Evolutionary conservation across 2,329 filamentous ascomycete species (phyloP), one percentile per base, ranked within the genome.

Genomic region (Ophiostoma perfectum): DNA sequence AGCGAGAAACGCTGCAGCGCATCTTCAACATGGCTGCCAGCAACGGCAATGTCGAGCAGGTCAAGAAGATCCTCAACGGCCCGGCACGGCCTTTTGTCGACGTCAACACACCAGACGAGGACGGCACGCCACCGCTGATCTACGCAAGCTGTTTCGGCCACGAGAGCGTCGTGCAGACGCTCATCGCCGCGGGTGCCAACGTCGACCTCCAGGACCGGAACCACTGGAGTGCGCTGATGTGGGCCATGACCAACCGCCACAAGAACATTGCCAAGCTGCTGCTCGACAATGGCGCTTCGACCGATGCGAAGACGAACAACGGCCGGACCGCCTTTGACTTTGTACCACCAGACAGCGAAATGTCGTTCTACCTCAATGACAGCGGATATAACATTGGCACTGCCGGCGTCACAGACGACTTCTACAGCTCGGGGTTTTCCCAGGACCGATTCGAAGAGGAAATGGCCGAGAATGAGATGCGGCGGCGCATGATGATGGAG

Each of bases 111-210:
- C 86, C 91, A 12, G 95, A 99, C 76, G 91, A 96, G 74, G 95
- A 99, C 77, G 95, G 95, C 16, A 98, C 95, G 0, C 91, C 93
- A n/a, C 92, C 95, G 1, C 81, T 99, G 72, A 97, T 99, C 70
- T 99, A 99, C 78, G 95, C 95, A 12, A 97, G 93, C 81, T 99
- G 95, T 76, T 99, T 99, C 82, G 91, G 95, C 52, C 95, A 99
- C 77, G 91, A 96, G 78, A 86, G 89, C 64, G 93, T 97, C 4
- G 95, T 98, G 38, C 85, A 90, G 70, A 87, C 90, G 49, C 84
- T 99, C 66, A 86, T 99, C 66, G 86, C 92, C 70, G 92, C 92
- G 9, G 93, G 94, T 38, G 94, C 90, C 52, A 86, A 92, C 74
- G 93, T 98, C 66, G 93, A 99, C 79, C 90, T 90, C 74, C 94